Base-by-base conservation (phyloP, 257 asterid genomes). In the Nicotiana benthamiana region DNA sequence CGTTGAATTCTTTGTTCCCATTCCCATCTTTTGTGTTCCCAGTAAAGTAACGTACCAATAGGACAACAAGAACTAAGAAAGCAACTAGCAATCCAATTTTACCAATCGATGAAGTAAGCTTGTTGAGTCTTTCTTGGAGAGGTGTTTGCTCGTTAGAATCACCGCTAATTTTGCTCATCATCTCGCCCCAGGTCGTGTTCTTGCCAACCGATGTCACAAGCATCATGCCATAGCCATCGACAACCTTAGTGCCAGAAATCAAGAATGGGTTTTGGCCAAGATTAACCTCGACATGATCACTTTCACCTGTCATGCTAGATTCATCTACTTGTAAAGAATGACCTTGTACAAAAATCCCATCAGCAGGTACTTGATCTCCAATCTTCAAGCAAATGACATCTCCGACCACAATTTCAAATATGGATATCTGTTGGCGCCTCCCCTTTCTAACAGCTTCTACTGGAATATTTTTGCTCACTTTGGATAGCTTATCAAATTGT, bases 281-380 rank as follows among this genome's bases (percentile, higher is more conserved):
- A 32, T 87, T 83, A 32, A 87, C 51, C 40, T 84, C 87, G 0
- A 82, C 83, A 12, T 86, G 87, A 79, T 84, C 90, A 18, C 88
- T 86, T 60, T 88, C 88, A 0, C 91, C 88, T 13, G 89, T 84
- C 88, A 84, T 88, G 63, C 86, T 88, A 6, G 87, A 84, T 40
- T 84, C 88, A 36, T 88, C 91, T n/a, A 86, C 75, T 5, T 79
- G 75, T 26, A 89, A 72, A 0, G 87, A 84, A 24, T 87, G 84
- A 28, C 92, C 90, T 5, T 87, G 85, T 48, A 85, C 6, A 85
- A 89, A 77, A 36, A 89, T 30, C 28, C 90, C 90, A 48, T 89
- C 92, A 6, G 89, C 92, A 0, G 92, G 90, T 18, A 87, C 81
- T 64, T 89, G 92, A 65, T 87, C 92, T 5, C 92, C 92, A 52